Percentiles rank a stretch among this genome's conserved stretches.
phyloP scores from a whole-genome alignment of 2,329 filamentous ascomycete species.

The Paecilomyces sp. region DNA sequence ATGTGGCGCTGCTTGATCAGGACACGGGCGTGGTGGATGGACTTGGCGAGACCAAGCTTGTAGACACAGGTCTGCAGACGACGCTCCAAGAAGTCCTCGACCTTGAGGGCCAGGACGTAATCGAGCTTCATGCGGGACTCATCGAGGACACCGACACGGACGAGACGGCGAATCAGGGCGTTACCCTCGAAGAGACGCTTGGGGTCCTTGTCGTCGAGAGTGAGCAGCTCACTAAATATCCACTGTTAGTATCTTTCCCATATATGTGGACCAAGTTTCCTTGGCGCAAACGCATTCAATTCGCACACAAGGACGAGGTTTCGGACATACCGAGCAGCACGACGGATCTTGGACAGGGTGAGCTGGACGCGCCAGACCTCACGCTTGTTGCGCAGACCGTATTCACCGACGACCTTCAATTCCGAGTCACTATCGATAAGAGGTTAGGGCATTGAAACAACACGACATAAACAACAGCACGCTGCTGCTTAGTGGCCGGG shows the following conservation, averaged over 20 bases:
- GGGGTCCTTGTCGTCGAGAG: constrained; percentile 99
- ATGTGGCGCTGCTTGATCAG: constrained; percentile 99
- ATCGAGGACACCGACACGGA: constrained; percentile 98
- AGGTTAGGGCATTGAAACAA: constrained; percentile 58
- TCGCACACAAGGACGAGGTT: neutral
- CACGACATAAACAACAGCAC: constrained; percentile 95
- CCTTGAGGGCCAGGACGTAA: constrained; percentile 99
- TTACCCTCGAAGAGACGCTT: constrained; percentile 99
- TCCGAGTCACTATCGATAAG: constrained; percentile 76
- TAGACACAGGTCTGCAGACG: constrained; percentile 99
- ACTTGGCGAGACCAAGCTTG: constrained; percentile 99
- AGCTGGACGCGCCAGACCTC: constrained; percentile 99
- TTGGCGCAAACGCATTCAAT: neutral
- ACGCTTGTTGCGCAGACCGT: constrained; percentile 99
- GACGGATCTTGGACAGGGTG: constrained; percentile 99
- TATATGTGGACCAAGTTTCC: constrained; percentile 8
- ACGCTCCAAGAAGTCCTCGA: constrained; percentile 99
- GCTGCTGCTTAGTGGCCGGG: constrained; percentile 96
- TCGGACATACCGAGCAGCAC: constrained; percentile 86
- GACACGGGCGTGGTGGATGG: constrained; percentile 99
- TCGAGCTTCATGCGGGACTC: constrained; percentile 99
- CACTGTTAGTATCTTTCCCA: constrained; percentile 5
- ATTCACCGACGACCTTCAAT: constrained; percentile 99
- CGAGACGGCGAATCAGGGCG: constrained; percentile 98
- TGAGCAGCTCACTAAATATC: constrained; percentile 86